These are phyloP conservation scores for Claviceps capensis DNA, from an alignment of 2,329 filamentous ascomycete species.

Conservation along the genomic window DNA sequence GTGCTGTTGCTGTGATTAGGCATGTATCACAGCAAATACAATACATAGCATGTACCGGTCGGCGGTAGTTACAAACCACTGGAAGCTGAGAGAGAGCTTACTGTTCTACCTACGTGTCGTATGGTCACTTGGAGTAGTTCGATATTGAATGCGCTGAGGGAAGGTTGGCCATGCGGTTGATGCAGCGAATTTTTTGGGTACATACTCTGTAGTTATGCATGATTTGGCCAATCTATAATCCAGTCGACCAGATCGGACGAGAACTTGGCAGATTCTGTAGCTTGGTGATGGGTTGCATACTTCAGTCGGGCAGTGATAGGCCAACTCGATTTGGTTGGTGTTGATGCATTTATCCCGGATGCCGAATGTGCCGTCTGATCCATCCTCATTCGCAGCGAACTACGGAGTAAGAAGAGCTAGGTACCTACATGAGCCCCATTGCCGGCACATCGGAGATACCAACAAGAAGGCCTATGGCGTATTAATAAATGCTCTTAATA, in stretches of 20 bases:
- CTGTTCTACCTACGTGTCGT: no score
- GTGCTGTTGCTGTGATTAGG: not conserved
- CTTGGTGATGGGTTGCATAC: not conserved
- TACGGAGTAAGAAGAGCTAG: not conserved
- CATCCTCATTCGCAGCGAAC: not conserved
- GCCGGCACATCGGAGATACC: not conserved
- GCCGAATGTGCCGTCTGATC: not conserved
- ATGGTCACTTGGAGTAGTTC: no score
- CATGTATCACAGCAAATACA: not conserved
- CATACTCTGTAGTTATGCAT: not conserved
- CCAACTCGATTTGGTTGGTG: not conserved
- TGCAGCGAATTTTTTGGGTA: not conserved
- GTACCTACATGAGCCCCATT: not conserved
- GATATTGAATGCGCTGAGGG: not conserved
- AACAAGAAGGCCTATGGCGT: not conserved
- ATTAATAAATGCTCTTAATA: not conserved
- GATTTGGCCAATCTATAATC: not conserved
- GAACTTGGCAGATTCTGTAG: slow-evolving; percentile 1
- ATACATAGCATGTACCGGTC: not conserved
- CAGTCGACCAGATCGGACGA: not conserved
- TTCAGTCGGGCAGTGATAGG: not conserved
- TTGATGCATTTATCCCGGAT: not conserved
- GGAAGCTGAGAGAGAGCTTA: no score
- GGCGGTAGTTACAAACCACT: not conserved
- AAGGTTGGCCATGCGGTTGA: not conserved